Evolutionary conservation across 78 protist species (phyloP), one percentile per base, ranked within the genome.

Genomic region (Goniomonas avonlea): DNA sequence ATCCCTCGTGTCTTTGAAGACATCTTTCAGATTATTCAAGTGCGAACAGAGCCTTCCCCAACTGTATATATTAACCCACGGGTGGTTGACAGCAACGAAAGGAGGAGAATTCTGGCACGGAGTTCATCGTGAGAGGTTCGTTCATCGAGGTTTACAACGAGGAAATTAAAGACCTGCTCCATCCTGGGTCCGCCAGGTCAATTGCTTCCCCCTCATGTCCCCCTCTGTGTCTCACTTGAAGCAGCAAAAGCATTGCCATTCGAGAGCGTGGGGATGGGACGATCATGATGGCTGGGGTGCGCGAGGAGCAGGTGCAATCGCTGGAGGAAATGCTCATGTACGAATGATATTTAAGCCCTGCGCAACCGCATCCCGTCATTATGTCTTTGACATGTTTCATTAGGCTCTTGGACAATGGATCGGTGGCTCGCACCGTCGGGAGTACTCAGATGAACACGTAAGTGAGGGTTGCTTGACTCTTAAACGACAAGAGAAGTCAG

Each of bases 401-500:
- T n/a, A 27, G 37, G 71, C 7, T n/a, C n/a, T n/a, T 80, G 32
- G 21, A 61, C 2, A 29, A 27, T 20, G 86, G 86, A 17, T 8
- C 82, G 25, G 45, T 34, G 17, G 1, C 18, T n/a, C 82, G 89
- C 32, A 55, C 80, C 7, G 70, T 80, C 3, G 89, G 60, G 8
- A 18, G 61, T 32, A 85, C 85, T 0, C 34, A 68, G 40, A 81
- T 87, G 88, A 82, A 87, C 43, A 41, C 34, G 8, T n/a, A n/a
- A n/a, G n/a, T n/a, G n/a, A n/a, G n/a, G n/a, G n/a, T n/a, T n/a
- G n/a, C n/a, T n/a, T n/a, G n/a, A n/a, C n/a, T n/a, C n/a, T n/a
- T n/a, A n/a, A n/a, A n/a, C n/a, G n/a, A n/a, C n/a, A n/a, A n/a
- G n/a, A n/a, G n/a, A n/a, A n/a, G n/a, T n/a, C n/a, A n/a, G n/a